Evolutionary conservation across 108 stramenopile species (phyloP).

Genomic region (Nitzschia sp.): DNA sequence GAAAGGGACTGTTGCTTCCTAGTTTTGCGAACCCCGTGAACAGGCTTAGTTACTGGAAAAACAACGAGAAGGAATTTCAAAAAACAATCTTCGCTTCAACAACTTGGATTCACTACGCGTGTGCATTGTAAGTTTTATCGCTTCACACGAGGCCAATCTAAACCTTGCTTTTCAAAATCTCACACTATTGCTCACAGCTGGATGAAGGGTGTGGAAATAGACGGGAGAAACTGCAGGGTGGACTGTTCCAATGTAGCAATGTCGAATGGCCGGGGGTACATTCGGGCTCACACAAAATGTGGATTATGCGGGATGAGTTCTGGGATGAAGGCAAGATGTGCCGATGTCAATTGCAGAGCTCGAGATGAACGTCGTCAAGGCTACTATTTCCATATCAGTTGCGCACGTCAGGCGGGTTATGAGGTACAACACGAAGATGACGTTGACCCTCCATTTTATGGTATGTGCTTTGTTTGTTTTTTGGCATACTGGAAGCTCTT

Average conservation of each 20-base stretch:
- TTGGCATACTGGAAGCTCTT: neutral
- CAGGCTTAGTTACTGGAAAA: conserved; percentile 55
- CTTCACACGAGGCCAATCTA: neutral
- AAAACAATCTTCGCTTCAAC: conserved; percentile 55
- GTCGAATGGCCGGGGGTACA: conserved; percentile 57
- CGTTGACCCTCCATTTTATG: conserved; percentile 15
- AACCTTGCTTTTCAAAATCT: neutral
- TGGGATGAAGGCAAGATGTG: conserved; percentile 71
- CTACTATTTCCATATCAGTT: conserved; percentile 65
- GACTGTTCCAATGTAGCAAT: conserved; percentile 67
- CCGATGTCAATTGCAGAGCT: conserved; percentile 38
- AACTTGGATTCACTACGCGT: conserved; percentile 64
- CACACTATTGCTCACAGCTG: conserved; percentile 42
- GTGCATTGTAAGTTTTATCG: conserved; percentile 84
- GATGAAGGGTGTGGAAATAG: conserved; percentile 29
- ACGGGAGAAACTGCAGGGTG: conserved; percentile 23
- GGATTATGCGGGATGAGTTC: conserved; percentile 59
- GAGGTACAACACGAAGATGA: conserved; percentile 50
- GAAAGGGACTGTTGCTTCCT: conserved; percentile 51
- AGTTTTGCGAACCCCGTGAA: conserved; percentile 50
- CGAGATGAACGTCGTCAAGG: conserved; percentile 31
- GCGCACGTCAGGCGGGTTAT: conserved; percentile 81
- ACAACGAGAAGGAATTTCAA: conserved; percentile 39
- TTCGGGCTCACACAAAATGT: conserved; percentile 50
- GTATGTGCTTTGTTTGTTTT: conserved; percentile 9